A percentile compares a stretch with the other conserved stretches of the same genome.
Conservation (phyloP, 345 rosid genomes). For the Euphorbia peplus region DNA sequence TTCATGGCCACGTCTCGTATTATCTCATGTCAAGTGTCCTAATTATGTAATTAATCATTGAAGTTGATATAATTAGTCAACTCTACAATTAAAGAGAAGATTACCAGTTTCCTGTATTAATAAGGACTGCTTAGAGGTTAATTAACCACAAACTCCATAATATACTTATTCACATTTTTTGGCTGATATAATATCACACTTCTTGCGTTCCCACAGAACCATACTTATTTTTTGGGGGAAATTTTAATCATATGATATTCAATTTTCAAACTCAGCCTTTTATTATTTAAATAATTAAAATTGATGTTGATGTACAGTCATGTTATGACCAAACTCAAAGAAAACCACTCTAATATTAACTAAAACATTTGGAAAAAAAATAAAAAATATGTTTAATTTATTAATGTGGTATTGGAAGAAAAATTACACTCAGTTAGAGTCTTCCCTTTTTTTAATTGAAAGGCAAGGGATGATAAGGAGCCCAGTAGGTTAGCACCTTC, state of each 20-base stretch:
- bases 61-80: background rate
- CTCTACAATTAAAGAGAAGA: background rate
- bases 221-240: background rate
- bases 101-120: no score
- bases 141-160: background rate
- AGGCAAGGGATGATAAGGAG: no score
- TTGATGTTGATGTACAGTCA: no score
- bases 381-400: no score
- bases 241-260: background rate
- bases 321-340: background rate
- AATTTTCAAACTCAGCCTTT: background rate
- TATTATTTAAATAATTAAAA: no score
- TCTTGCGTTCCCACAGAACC: slow-evolving; percentile 6
- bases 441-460: no score
- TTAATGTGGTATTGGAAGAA: no score
- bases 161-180: slow-evolving; percentile 1
- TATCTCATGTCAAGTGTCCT: background rate
- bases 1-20: background rate
- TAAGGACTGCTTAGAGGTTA: no score
- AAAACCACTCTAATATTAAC: no score
- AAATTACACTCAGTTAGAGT: no score
- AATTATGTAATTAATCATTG: background rate
- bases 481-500: no score
- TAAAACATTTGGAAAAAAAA: no score
- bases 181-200: slow-evolving; percentile 8